Percentiles rank a stretch among this genome's conserved stretches.
These are phyloP conservation scores for Volutella citrinella DNA, from an alignment of 2,329 filamentous ascomycete genomes.

Conservation along the genomic window DNA sequence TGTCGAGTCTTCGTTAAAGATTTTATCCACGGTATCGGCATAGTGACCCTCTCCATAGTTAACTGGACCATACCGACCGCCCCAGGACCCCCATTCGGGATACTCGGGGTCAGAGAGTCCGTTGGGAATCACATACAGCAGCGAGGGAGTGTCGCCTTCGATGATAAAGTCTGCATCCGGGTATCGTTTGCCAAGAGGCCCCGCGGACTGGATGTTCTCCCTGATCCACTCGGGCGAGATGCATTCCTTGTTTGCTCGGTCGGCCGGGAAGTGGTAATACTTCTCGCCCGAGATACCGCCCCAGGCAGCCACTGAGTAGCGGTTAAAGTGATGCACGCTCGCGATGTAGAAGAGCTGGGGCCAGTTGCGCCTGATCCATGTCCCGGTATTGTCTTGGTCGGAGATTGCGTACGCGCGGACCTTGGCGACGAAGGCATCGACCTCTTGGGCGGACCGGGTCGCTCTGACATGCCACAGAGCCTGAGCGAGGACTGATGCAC, in stretches of 20 bases:
- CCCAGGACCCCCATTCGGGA: slow-evolving; percentile 48
- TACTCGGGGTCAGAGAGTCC: slow-evolving; percentile 40
- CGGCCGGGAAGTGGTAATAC: slow-evolving; percentile 21
- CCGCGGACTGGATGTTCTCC: slow-evolving; percentile 51
- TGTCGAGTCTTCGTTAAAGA: slow-evolving; percentile 25
- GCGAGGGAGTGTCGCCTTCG: slow-evolving; percentile 50
- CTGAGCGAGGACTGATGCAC: slow-evolving; percentile 50
- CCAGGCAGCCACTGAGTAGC: slow-evolving; percentile 54
- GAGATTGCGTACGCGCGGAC: slow-evolving; percentile 54
- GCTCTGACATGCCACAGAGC: slow-evolving; percentile 38
- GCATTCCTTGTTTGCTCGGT: slow-evolving; percentile 40
- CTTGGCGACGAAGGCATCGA: slow-evolving; percentile 35
- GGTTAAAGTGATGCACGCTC: slow-evolving; percentile 53
- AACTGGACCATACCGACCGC: slow-evolving; percentile 40
- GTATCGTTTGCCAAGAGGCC: slow-evolving; percentile 40
- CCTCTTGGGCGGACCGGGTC: slow-evolving; percentile 25
- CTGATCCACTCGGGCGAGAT: slow-evolving; percentile 50
- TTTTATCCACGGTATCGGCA: slow-evolving; percentile 26
- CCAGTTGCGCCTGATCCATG: slow-evolving; percentile 53
- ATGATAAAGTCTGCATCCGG: slow-evolving; percentile 47
- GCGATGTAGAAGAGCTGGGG: slow-evolving; percentile 55
- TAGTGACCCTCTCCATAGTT: slow-evolving; percentile 27
- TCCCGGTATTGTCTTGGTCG: slow-evolving; percentile 56
- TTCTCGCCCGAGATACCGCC: slow-evolving; percentile 48
- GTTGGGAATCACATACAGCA: slow-evolving; percentile 38